Evolutionary conservation across 2,329 filamentous ascomycete genomes (phyloP), one percentile per base, ranked within the genome.

Genomic region (Paradendryphiella salina): DNA sequence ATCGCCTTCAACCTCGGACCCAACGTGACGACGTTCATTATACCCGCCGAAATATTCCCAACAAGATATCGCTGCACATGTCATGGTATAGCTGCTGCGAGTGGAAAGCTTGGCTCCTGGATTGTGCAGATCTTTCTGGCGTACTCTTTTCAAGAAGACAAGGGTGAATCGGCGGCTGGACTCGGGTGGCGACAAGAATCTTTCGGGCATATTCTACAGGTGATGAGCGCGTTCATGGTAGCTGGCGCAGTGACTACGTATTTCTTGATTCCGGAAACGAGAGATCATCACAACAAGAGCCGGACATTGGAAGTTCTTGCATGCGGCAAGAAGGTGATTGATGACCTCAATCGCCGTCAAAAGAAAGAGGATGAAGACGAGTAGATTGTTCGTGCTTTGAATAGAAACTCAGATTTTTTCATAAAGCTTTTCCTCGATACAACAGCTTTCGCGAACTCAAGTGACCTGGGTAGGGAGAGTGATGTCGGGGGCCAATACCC

Each of bases 1-100:
- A 67, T 73, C 28, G 60, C 65, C 0, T 73, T 72, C 60, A 72
- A 72, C 44, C 52, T 73, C 1, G 70, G 70, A 18, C 66, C 70
- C 4, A 73, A 73, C 39, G 66, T 67, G 3, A 67, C 70, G 1
- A 72, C 70, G 3, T 73, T 73, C 46, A 71, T 73, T 36, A 78
- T 82, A 31, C 78, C 80, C n/a, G 80, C 79, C 10, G 80, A 82
- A 54, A 75, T 81, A 43, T 83, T 82, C 55, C 81, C 81, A 3
- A 83, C 80, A 0, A 73, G 77, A 14, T 82, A 82, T 59, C 76
- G 80, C 14, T 80, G 75, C 44, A 79, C 78, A 1, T 80, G 77
- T 52, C 79, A 83, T 60, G 81, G 80, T 15, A 76, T 83, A 52
- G 75, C 76, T 21, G 81, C 81, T n/a, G 80, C 75, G 1, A 64